Evolutionary conservation across 345 rosid genomes (phyloP), one percentile per base, ranked within the genome.

Genomic region (Isatis tinctoria): DNA sequence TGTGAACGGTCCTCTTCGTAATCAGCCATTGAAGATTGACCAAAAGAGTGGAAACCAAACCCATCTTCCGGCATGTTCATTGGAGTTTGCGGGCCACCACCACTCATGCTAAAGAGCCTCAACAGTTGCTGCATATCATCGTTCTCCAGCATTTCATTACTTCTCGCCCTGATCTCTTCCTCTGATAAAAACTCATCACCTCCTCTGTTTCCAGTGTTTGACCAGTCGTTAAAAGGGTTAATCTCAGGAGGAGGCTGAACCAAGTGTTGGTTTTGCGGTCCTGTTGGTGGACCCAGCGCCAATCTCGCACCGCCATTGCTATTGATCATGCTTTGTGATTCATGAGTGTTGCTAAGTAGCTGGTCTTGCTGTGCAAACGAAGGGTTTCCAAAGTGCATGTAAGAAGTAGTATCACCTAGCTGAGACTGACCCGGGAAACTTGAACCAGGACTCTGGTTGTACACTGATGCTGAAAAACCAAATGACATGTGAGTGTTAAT

Each of bases 61-160:
- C 73, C 87, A 32, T 90, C 91, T 14, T 85, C 92, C 1, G 81
- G 37, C 61, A 80, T 72, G 59, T 87, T 83, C 61, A 82, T 51
- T 16, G 89, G 69, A 39, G 79, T 72, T 40, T 72, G 66, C 18
- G 81, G 86, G 17, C 71, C 85, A 9, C 78, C 90, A 58, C 93
- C 90, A 67, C 85, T 92, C 89, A 87, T 86, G 77, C 83, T 92
- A 75, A 90, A 83, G 58, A 90, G 68, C 14, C 84, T 85, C 14
- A 96, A 91, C 70, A 87, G 61, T 32, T 92, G 97, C 79, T 90
- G 98, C 99, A 95, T 90, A 64, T 95, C 99, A 33, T 92, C 97
- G 43, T 83, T 90, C 75, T 90, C 96, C 0, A 92, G 97, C 89
- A 92, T 87, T 74, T 90, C 98, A 3, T 88, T 82, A 70, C 92